These are phyloP conservation scores for Neurospora cerealis DNA, from an alignment of 495 filamentous ascomycete species.

Conservation along the genomic window DNA sequence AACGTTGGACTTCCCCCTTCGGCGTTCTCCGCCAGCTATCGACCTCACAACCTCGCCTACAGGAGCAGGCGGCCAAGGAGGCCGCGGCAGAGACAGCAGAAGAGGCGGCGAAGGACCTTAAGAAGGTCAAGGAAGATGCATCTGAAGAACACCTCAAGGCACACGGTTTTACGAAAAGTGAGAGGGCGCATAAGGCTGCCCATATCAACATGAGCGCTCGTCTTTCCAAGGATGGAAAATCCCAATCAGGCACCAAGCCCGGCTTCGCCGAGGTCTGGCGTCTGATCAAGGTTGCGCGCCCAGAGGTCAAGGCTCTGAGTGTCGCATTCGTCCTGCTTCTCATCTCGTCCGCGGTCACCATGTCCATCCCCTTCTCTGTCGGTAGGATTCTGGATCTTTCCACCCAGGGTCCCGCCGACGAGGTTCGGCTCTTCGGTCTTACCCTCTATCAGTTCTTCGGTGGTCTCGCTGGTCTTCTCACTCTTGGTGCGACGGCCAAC, in stretches of 20 bases:
- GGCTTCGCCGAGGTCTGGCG: slow-evolving; percentile 74
- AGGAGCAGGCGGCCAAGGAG: slow-evolving; percentile 5
- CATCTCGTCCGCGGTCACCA: slow-evolving; percentile 79
- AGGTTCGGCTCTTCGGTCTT: slow-evolving; percentile 21
- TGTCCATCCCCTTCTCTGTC: slow-evolving; percentile 93
- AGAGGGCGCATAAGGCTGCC: slow-evolving; percentile 78
- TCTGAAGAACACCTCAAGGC: slow-evolving; percentile 17
- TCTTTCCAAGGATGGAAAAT: slow-evolving; percentile 69
- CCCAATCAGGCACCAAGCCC: slow-evolving; percentile 49
- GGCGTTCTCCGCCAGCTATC: slow-evolving; percentile 20
- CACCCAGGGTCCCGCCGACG: slow-evolving; percentile 27
- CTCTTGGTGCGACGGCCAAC: slow-evolving; percentile 52
- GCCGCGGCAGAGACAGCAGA: slow-evolving; percentile 3
- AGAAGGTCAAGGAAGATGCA: slow-evolving; percentile 7
- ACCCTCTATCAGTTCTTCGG: slow-evolving; percentile 30
- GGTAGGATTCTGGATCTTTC: slow-evolving; percentile 81
- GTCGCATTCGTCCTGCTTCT: slow-evolving; percentile 75
- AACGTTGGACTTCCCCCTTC: slow-evolving; percentile 15
- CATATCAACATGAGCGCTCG: slow-evolving; percentile 83
- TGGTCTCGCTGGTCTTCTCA: slow-evolving; percentile 28
- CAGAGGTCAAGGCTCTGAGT: slow-evolving; percentile 68
- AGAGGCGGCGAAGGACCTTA: slow-evolving; percentile 5
- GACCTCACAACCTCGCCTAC: slow-evolving; percentile 9
- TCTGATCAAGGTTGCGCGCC: slow-evolving; percentile 77
- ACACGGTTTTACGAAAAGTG: slow-evolving; percentile 33